Conservation (phyloP, 2,329 filamentous ascomycete genomes). For the Sarocladiaceae sp. region DNA sequence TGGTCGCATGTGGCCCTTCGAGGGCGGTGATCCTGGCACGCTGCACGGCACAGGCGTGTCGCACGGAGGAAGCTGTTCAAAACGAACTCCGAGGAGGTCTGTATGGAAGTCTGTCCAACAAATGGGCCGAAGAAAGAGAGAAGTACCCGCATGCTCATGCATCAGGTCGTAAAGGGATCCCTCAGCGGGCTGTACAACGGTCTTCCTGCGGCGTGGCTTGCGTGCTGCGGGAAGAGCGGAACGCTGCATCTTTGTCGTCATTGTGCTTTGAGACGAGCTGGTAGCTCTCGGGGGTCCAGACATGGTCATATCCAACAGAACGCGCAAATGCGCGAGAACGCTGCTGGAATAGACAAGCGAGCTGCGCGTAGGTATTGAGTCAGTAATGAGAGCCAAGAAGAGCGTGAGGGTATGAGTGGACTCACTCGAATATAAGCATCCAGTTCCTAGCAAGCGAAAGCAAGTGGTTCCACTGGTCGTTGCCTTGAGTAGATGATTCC, state of each 20-base stretch:
- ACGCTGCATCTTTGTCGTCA: slow-evolving; percentile 16
- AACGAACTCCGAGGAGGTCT: slow-evolving; percentile 42
- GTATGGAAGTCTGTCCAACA: slow-evolving; percentile 52
- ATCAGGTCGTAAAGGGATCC: slow-evolving; percentile 51
- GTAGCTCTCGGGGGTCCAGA: slow-evolving; percentile 13
- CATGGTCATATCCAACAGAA: slow-evolving; percentile 23
- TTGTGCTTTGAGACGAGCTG: slow-evolving; percentile 18
- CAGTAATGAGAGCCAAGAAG: neutral
- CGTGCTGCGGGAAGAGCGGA: slow-evolving; percentile 16
- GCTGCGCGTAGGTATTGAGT: neutral
- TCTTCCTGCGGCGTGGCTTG: slow-evolving; percentile 21
- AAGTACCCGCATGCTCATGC: slow-evolving; percentile 39
- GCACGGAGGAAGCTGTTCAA: slow-evolving; percentile 37
- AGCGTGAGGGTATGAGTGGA: neutral
- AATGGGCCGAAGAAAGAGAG: slow-evolving; percentile 49
- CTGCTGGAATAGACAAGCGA: slow-evolving; percentile 11
- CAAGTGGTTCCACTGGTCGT: no score
- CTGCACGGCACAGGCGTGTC: slow-evolving; percentile 34
- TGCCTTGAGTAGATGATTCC: neutral
- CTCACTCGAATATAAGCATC: neutral
- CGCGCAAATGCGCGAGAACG: slow-evolving; percentile 25
- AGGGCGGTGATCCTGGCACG: slow-evolving; percentile 28
- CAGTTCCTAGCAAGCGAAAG: no score
- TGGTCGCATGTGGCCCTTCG: slow-evolving; percentile 30
- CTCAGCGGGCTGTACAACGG: slow-evolving; percentile 35